Evolutionary conservation across 768 basidiomycete species (phyloP).

Genomic region (Psilocybe subaeruginosa): DNA sequence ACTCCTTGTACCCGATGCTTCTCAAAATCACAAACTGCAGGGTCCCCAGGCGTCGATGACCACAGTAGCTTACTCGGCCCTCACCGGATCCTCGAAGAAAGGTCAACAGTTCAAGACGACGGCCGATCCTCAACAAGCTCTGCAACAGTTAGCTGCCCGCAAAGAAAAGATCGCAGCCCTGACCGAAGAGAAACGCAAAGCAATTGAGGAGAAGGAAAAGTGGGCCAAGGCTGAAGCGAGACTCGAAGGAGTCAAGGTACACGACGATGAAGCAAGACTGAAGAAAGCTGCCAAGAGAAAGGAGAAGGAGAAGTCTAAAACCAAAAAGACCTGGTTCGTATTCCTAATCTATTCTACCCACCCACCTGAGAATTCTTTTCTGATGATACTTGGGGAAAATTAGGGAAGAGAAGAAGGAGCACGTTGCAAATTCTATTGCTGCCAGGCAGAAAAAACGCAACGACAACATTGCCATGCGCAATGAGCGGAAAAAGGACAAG

Average conservation of each 20-base stretch:
- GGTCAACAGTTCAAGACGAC: slow-evolving; percentile 62
- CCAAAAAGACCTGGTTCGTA: slow-evolving; percentile 83
- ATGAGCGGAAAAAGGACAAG: slow-evolving; percentile 76
- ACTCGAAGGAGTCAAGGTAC: slow-evolving; percentile 89
- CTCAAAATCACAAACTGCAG: slow-evolving; percentile 24
- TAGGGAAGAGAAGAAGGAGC: slow-evolving; percentile 89
- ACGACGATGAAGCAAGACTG: slow-evolving; percentile 80
- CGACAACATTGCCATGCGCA: slow-evolving; percentile 88
- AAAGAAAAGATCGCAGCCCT: slow-evolving; percentile 78
- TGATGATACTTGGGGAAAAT: slow-evolving; percentile 5
- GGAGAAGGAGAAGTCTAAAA: slow-evolving; percentile 87
- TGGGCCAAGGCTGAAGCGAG: slow-evolving; percentile 92
- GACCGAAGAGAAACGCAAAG: slow-evolving; percentile 83
- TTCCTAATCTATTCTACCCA: slow-evolving; percentile 2
- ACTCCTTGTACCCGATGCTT: slow-evolving; percentile 67
- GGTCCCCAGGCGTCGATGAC: slow-evolving; percentile 47
- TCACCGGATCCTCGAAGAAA: slow-evolving; percentile 58
- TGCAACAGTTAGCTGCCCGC: slow-evolving; percentile 75
- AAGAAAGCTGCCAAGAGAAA: slow-evolving; percentile 94
- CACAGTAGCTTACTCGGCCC: slow-evolving; percentile 71
- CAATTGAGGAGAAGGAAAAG: slow-evolving; percentile 78
- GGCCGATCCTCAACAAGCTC: slow-evolving; percentile 84
- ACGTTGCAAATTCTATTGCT: slow-evolving; percentile 72
- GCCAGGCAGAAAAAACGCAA: slow-evolving; percentile 88
- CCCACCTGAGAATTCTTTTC: background rate